Conservation (phyloP, 768 basidiomycete species). For the Favolaschia claudopus region DNA sequence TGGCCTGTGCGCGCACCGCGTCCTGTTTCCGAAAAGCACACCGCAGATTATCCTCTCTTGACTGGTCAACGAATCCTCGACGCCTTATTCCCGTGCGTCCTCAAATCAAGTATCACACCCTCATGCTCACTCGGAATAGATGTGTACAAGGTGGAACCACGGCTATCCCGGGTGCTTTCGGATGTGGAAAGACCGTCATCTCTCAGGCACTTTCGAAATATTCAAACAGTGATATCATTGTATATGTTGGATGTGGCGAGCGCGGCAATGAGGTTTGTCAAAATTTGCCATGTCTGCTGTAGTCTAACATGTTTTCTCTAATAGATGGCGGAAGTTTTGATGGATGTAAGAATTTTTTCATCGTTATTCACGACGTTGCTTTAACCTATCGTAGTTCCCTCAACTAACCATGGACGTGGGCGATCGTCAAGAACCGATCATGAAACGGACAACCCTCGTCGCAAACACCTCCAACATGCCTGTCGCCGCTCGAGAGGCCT, state of each 20-base stretch:
- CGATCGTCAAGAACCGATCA: slow-evolving; percentile 97
- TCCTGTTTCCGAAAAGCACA: slow-evolving; percentile 94
- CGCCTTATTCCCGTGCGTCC: slow-evolving; percentile 89
- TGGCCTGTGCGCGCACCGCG: slow-evolving; percentile 99
- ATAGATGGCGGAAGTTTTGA: slow-evolving; percentile 97
- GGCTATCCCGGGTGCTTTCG: slow-evolving; percentile 98
- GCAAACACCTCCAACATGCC: slow-evolving; percentile 99
- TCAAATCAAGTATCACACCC: not conserved
- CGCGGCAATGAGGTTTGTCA: slow-evolving; percentile 89
- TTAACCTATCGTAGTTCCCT: slow-evolving; percentile 66
- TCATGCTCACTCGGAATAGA: slow-evolving; percentile 42
- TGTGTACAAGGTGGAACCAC: slow-evolving; percentile 97
- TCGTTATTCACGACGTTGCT: not conserved
- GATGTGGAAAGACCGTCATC: slow-evolving; percentile 98
- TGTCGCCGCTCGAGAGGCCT: slow-evolving; percentile 98
- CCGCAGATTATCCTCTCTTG: slow-evolving; percentile 88
- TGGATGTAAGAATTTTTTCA: slow-evolving; percentile 69
- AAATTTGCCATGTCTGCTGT: not conserved
- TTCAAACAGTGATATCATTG: slow-evolving; percentile 99
- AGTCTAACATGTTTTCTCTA: slow-evolving; percentile 1
- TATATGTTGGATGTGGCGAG: slow-evolving; percentile 99
- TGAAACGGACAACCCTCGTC: slow-evolving; percentile 99
- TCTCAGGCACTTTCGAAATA: slow-evolving; percentile 98
- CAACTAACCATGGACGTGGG: slow-evolving; percentile 91
- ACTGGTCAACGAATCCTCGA: slow-evolving; percentile 98